Conservation (phyloP, 2,329 filamentous ascomycete species). For the Penicillium sp. region DNA sequence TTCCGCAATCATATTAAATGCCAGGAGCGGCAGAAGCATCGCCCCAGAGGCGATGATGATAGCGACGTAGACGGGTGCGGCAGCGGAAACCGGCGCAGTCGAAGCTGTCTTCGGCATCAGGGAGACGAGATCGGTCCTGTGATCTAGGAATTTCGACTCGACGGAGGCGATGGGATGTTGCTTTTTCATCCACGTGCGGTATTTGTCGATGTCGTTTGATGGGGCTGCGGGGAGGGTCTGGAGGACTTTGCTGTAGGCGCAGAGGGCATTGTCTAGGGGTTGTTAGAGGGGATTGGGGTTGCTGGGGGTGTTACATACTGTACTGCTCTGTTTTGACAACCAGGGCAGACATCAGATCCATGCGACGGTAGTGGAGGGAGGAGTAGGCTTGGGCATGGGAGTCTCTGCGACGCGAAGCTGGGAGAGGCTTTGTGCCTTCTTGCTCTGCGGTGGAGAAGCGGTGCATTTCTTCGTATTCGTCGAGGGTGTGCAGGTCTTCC, state of each 20-base stretch:
- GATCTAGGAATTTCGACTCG: constrained; percentile 57
- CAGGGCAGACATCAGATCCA: constrained; percentile 56
- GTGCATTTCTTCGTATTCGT: constrained; percentile 56
- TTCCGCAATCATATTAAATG: constrained; percentile 59
- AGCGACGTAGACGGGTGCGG: constrained; percentile 36
- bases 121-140: constrained; percentile 49
- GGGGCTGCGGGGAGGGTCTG: constrained; percentile 50
- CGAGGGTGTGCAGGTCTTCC: constrained; percentile 71
- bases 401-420: constrained; percentile 45
- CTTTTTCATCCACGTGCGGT: constrained; percentile 57
- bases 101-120: constrained; percentile 26
- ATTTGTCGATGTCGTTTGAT: constrained; percentile 51
- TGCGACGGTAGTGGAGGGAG: constrained; percentile 56
- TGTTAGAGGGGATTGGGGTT: background rate
- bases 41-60: constrained; percentile 53
- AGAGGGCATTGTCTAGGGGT: constrained; percentile 42
- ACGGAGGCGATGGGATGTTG: constrained; percentile 52
- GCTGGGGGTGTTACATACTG: constrained; percentile 45
- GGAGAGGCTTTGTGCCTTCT: constrained; percentile 33
- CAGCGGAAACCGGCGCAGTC: constrained; percentile 14
- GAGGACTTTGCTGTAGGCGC: constrained; percentile 50
- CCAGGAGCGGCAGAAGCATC: constrained; percentile 60
- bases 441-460: constrained; percentile 34
- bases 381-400: constrained; percentile 53
- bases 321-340: constrained; percentile 64